A percentile compares a stretch with the other conserved stretches of the same genome.
Conservation (phyloP, 2,329 filamentous ascomycete species). For the Fusarium coffeatum region DNA sequence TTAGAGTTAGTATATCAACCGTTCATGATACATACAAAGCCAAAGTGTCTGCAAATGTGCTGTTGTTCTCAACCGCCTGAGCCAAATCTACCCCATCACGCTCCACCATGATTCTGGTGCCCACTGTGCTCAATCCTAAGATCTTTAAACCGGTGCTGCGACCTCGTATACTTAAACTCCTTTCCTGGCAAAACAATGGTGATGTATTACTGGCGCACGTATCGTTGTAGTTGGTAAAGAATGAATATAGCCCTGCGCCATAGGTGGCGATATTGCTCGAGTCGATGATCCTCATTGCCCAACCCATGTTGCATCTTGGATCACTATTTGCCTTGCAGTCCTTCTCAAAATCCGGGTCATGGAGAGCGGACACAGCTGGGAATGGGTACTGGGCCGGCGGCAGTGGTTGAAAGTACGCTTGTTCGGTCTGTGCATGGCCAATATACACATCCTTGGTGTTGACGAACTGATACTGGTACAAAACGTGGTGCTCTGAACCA, state of each 20-base stretch:
- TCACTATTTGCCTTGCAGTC: slow-evolving; percentile 58
- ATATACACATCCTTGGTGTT: slow-evolving; percentile 71
- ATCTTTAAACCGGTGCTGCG: slow-evolving; percentile 36
- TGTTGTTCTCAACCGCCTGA: slow-evolving; percentile 44
- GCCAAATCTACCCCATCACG: slow-evolving; percentile 40
- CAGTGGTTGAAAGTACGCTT: slow-evolving; percentile 77
- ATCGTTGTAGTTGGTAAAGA: slow-evolving; percentile 73
- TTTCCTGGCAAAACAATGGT: slow-evolving; percentile 59
- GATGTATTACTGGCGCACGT: slow-evolving; percentile 57
- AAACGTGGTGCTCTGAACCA: slow-evolving; percentile 71
- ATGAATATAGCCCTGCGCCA: slow-evolving; percentile 74
- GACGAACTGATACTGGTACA: slow-evolving; percentile 77
- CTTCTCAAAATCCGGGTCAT: slow-evolving; percentile 42
- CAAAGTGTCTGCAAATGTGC: slow-evolving; percentile 48
- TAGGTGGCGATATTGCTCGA: slow-evolving; percentile 68
- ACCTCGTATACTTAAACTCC: slow-evolving; percentile 52
- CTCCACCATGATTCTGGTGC: slow-evolving; percentile 45
- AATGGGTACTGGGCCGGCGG: slow-evolving; percentile 71
- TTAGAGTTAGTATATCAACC: slow-evolving; percentile 18
- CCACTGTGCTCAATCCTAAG: slow-evolving; percentile 47
- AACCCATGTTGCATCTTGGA: slow-evolving; percentile 66
- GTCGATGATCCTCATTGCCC: slow-evolving; percentile 72
- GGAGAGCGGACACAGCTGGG: slow-evolving; percentile 53
- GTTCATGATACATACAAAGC: slow-evolving; percentile 44
- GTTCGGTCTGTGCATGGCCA: slow-evolving; percentile 75